phyloP scores from a whole-genome alignment of 2,329 filamentous ascomycete genomes.

The Tolypocladium amazonense region DNA sequence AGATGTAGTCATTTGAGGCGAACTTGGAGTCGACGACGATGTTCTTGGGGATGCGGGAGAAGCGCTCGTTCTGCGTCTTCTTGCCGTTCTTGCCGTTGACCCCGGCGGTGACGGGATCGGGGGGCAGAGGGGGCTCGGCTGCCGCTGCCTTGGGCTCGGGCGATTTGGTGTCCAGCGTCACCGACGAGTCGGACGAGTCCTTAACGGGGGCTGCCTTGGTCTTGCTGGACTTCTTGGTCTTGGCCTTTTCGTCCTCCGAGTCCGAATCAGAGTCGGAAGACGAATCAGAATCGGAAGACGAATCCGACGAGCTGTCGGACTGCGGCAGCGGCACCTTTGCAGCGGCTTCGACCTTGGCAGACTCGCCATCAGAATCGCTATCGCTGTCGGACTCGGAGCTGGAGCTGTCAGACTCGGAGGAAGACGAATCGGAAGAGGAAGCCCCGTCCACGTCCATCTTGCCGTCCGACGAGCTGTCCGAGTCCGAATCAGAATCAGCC shows the following conservation, averaged over 20 bases:
- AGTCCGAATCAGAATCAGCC: constrained; percentile 8
- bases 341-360: constrained; percentile 23
- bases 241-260: constrained; percentile 22
- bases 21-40: constrained; percentile 58
- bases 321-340: constrained; percentile 31
- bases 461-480: constrained; percentile 3
- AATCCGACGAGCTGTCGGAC: constrained; percentile 26
- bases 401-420: constrained; percentile 19
- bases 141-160: constrained; percentile 21
- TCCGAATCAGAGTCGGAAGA: constrained; percentile 21
- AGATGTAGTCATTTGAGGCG: constrained; percentile 68
- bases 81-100: constrained; percentile 29
- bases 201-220: constrained; percentile 9
- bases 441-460: constrained; percentile 13
- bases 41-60: constrained; percentile 65
- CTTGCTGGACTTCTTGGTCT: constrained; percentile 9
- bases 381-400: constrained; percentile 23
- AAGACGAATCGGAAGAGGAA: constrained; percentile 22
- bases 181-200: constrained; percentile 32
- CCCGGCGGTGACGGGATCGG: constrained; percentile 33
- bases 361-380: constrained; percentile 6
- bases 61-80: constrained; percentile 56
- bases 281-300: constrained; percentile 12
- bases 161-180: constrained; percentile 42
- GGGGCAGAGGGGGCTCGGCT: constrained; percentile 39